Conservation (phyloP, 139 green algal species). For the Nannochloris sp. region DNA sequence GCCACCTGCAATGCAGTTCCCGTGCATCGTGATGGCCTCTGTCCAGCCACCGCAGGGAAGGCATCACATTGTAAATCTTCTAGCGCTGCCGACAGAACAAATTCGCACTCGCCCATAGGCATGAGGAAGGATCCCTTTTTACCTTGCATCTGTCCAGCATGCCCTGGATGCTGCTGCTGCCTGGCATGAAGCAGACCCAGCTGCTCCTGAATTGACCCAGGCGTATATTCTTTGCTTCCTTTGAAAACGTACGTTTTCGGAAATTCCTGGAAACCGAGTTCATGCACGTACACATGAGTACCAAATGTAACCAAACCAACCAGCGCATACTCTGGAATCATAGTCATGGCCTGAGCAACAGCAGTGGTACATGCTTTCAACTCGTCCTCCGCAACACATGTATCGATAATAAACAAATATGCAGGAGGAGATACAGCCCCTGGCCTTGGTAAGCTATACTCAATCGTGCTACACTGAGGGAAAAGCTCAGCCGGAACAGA, state of each 20-base stretch:
- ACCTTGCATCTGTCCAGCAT: constrained; percentile 15
- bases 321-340: constrained; percentile 59
- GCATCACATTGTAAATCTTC: constrained; percentile 84
- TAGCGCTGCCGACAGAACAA: constrained; percentile 73
- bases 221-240: constrained; percentile 81
- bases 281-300: constrained; percentile 94
- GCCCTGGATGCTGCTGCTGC: constrained; percentile 13
- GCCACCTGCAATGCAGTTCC: constrained; percentile 89
- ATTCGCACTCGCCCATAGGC: constrained; percentile 86
- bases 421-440: constrained; percentile 55
- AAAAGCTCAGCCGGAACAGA: constrained; percentile 94
- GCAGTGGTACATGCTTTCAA: constrained; percentile 63
- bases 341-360: constrained; percentile 64
- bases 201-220: constrained; percentile 41
- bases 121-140: constrained; percentile 53
- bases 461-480: constrained; percentile 88
- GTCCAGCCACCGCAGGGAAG: constrained; percentile 62
- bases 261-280: constrained; percentile 87
- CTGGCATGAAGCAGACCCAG: constrained; percentile 69
- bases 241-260: constrained; percentile 90
- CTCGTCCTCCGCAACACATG: constrained; percentile 85
- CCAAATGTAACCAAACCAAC: constrained; percentile 93
- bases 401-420: constrained; percentile 96
- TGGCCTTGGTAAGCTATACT: constrained; percentile 78
- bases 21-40: constrained; percentile 75